Percentiles rank a stretch among this genome's conserved stretches.
These are phyloP conservation scores for Adansonia rubrostipa DNA, from an alignment of 441 rosid species.

Conservation along the genomic window DNA sequence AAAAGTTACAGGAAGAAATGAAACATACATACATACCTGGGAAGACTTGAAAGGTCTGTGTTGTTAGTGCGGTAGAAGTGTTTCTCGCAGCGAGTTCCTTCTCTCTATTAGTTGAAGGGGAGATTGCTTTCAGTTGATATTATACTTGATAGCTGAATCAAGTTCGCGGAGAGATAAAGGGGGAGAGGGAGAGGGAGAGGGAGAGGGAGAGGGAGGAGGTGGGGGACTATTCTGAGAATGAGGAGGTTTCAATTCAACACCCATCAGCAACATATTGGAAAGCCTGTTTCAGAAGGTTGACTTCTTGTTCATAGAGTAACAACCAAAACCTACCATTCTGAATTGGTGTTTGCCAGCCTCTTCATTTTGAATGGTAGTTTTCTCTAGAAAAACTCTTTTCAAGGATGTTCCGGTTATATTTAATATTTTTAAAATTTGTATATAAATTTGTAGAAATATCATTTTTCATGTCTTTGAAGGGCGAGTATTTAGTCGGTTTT, in stretches of 20 bases:
- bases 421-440: too few relatives aligned
- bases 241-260: neutral
- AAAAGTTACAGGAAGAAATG: slow-evolving; percentile 4
- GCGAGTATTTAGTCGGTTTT: too few relatives aligned
- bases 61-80: neutral
- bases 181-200: neutral
- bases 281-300: neutral
- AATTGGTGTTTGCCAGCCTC: neutral
- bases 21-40: slow-evolving; percentile 16
- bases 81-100: too few relatives aligned
- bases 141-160: neutral
- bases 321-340: slow-evolving; percentile 21
- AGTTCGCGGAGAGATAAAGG: neutral
- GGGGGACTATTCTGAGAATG: neutral
- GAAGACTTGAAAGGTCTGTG: neutral
- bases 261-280: neutral
- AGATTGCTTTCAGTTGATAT: neutral
- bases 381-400: neutral
- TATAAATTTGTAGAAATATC: too few relatives aligned
- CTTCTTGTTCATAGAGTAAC: neutral
- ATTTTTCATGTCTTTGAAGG: too few relatives aligned
- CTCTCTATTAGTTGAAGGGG: neutral
- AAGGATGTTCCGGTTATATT: too few relatives aligned
- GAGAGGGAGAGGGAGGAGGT: neutral
- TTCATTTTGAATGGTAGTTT: neutral